These are phyloP conservation scores for Pseudodiploospora longispora DNA, from an alignment of 2,329 filamentous ascomycete species.

Conservation along the genomic window DNA sequence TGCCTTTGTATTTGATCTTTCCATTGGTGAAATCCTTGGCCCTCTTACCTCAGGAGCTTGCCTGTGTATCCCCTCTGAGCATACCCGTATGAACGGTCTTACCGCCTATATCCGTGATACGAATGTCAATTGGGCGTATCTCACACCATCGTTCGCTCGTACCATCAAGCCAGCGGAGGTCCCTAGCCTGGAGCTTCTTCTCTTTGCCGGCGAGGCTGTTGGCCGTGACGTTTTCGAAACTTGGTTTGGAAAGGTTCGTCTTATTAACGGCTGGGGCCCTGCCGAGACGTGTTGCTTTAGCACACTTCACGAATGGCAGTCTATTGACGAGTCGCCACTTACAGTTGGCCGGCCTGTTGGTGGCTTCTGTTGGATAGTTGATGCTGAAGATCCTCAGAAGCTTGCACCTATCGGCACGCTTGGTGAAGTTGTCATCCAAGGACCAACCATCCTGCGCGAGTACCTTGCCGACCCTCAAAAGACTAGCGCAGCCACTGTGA, in stretches of 20 bases:
- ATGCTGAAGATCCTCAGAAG: background rate
- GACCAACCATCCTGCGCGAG: background rate
- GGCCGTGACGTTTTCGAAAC: too few species aligned
- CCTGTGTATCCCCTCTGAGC: background rate
- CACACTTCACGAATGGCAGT: slow-evolving; percentile 1
- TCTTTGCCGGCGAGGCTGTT: too few species aligned
- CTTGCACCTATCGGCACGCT: background rate
- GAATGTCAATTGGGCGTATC: too few species aligned
- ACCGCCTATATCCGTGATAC: too few species aligned
- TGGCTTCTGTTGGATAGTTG: slow-evolving; percentile 6
- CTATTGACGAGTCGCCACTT: background rate
- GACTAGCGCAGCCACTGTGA: background rate
- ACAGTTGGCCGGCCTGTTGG: slow-evolving; percentile 6
- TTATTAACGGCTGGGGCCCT: too few species aligned
- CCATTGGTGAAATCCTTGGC: background rate
- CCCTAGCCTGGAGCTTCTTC: too few species aligned
- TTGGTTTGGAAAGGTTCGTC: too few species aligned
- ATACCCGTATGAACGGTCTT: too few species aligned
- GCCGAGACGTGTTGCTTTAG: background rate
- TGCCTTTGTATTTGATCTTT: background rate
- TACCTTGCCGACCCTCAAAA: background rate
- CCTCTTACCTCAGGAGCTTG: background rate
- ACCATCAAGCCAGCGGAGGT: too few species aligned
- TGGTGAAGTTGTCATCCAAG: background rate
- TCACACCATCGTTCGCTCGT: too few species aligned